These are phyloP conservation scores for Naganishia albida DNA, from an alignment of 1,284 basidiomycete genomes.

Conservation along the genomic window DNA sequence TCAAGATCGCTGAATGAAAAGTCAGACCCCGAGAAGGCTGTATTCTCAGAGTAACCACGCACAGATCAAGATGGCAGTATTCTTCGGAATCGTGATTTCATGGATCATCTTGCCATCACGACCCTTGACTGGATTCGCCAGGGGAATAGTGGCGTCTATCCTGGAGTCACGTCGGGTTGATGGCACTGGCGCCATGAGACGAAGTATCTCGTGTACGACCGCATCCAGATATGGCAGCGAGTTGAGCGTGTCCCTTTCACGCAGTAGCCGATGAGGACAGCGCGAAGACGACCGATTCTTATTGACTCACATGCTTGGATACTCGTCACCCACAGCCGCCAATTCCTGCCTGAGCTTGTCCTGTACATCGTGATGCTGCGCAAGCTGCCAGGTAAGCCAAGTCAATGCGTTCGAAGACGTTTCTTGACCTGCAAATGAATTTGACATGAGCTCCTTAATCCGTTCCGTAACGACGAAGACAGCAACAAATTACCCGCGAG, in stretches of 20 bases:
- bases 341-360: conserved; percentile 62
- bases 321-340: conserved; percentile 35
- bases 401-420: conserved; percentile 70
- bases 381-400: conserved; percentile 71
- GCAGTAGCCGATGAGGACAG: neutral
- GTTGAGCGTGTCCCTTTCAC: conserved; percentile 52
- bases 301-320: conserved; percentile 33
- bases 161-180: conserved; percentile 64
- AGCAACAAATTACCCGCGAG: conserved; percentile 56
- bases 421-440: conserved; percentile 76
- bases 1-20: conserved; percentile 47
- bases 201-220: conserved; percentile 68
- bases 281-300: conserved; percentile 33
- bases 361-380: conserved; percentile 61
- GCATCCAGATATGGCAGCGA: conserved; percentile 62
- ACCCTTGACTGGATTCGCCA: conserved; percentile 54
- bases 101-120: conserved; percentile 52
- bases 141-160: conserved; percentile 65
- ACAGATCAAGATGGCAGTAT: conserved; percentile 49
- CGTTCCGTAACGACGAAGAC: too few relatives aligned
- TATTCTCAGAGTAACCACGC: conserved; percentile 22
- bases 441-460: too few relatives aligned
- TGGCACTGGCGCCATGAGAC: conserved; percentile 67
- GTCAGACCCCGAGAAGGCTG: neutral
- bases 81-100: conserved; percentile 44